phyloP scores from a whole-genome alignment of 208 protist species.

The Crithidia fasciculata region DNA sequence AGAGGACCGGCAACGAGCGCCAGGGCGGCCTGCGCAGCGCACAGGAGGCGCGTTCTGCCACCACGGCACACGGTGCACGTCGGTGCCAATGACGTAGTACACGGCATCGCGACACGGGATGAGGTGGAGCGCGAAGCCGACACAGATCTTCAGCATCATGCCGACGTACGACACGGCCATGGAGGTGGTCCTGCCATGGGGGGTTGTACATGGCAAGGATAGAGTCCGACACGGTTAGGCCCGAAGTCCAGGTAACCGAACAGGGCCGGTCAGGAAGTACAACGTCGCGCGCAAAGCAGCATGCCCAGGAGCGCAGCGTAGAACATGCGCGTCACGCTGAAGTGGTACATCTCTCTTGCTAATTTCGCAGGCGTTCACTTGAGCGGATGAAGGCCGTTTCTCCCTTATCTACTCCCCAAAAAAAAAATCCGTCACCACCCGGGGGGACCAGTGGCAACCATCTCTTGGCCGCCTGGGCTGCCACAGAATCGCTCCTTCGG shows the following conservation, averaged over 20 bases:
- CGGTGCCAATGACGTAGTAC: slow-evolving; percentile 55
- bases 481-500: too few relatives aligned
- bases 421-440: too few relatives aligned
- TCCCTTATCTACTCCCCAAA: too few relatives aligned
- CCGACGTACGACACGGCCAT: slow-evolving; percentile 62
- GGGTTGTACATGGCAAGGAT: slow-evolving; percentile 71
- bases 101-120: slow-evolving; percentile 70
- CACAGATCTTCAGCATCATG: slow-evolving; percentile 70
- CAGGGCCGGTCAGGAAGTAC: slow-evolving; percentile 56
- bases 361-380: slow-evolving; percentile 66
- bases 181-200: slow-evolving; percentile 43
- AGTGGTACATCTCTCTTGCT: slow-evolving; percentile 67
- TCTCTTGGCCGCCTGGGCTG: too few relatives aligned
- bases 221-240: slow-evolving; percentile 36
- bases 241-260: slow-evolving; percentile 84
- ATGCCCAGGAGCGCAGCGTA: slow-evolving; percentile 45
- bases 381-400: slow-evolving; percentile 48
- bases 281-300: slow-evolving; percentile 60
- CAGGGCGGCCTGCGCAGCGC: too few relatives aligned
- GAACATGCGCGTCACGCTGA: slow-evolving; percentile 48
- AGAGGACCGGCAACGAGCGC: too few relatives aligned
- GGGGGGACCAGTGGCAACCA: too few relatives aligned
- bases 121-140: slow-evolving; percentile 65
- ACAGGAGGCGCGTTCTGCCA: too few relatives aligned
- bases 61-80: too few relatives aligned